phyloP scores from a whole-genome alignment of 805 yeast species.

The Candida ficus region DNA sequence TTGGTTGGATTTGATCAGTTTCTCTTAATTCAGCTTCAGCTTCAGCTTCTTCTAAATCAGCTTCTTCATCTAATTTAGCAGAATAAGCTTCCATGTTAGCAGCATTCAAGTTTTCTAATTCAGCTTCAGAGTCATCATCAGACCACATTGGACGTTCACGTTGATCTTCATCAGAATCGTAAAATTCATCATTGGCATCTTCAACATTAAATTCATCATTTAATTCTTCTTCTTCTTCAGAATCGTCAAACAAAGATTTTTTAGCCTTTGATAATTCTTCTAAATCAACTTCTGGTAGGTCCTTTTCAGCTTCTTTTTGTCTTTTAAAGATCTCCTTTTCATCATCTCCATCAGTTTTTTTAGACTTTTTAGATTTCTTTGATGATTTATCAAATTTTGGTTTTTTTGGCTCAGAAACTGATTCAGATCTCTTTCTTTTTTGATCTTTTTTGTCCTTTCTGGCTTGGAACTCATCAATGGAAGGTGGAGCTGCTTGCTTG shows the following conservation, averaged over 20 bases:
- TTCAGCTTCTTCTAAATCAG: conserved; percentile 54
- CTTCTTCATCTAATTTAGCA: conserved; percentile 55
- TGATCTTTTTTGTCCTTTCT: conserved; percentile 35
- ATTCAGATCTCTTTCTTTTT: conserved; percentile 30
- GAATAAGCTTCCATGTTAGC: conserved; percentile 81
- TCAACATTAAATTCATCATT: conserved; percentile 54
- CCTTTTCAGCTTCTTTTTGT: conserved; percentile 36
- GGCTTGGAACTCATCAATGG: conserved; percentile 75
- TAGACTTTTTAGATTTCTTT: conserved; percentile 8
- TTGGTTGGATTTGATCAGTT: conserved; percentile 56
- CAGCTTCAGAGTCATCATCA: conserved; percentile 45
- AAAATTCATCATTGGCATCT: conserved; percentile 41
- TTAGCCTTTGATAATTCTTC: conserved; percentile 66
- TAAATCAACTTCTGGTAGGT: conserved; percentile 59
- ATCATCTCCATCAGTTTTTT: conserved; percentile 22
- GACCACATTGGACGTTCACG: conserved; percentile 26
- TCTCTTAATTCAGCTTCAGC: conserved; percentile 59
- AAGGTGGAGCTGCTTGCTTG: conserved; percentile 90
- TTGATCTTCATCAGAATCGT: conserved; percentile 24
- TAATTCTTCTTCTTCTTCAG: conserved; percentile 28
- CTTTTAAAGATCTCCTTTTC: conserved; percentile 19
- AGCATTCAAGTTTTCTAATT: conserved; percentile 68
- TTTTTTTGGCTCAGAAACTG: conserved; percentile 26
- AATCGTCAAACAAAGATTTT: conserved; percentile 70
- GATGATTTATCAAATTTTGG: conserved; percentile 6